Conservation (phyloP, 1,139 yeast genomes). For the Pneumocystis wakefieldiae region DNA sequence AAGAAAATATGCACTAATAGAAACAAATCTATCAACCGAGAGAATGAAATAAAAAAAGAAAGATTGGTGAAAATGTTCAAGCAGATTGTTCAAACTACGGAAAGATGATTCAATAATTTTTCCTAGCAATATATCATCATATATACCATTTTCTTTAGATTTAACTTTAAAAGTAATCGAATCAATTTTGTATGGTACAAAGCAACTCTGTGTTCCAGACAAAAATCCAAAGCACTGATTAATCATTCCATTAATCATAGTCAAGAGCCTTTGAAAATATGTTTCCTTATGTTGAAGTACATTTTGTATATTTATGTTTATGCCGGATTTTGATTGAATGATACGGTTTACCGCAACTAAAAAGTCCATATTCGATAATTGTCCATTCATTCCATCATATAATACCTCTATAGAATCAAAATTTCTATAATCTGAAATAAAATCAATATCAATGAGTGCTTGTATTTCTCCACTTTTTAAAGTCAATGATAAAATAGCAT, state of each 20-base stretch:
- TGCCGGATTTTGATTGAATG: conserved; percentile 52
- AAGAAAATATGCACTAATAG: conserved; percentile 88
- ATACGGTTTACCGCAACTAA: conserved; percentile 64
- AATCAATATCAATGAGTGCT: conserved; percentile 78
- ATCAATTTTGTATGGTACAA: conserved; percentile 36
- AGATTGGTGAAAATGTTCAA: conserved; percentile 94
- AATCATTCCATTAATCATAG: conserved; percentile 49
- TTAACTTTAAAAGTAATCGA: conserved; percentile 65
- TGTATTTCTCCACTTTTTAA: conserved; percentile 92
- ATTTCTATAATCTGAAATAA: conserved; percentile 48
- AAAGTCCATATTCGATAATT: conserved; percentile 81
- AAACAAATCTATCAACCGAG: conserved; percentile 66
- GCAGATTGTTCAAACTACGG: conserved; percentile 76
- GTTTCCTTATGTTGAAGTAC: conserved; percentile 34
- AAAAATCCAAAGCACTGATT: conserved; percentile 49
- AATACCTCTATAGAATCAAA: conserved; percentile 60
- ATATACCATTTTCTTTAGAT: conserved; percentile 29
- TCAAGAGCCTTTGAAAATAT: conserved; percentile 33
- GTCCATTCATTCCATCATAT: conserved; percentile 89
- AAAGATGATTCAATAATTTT: conserved; percentile 75
- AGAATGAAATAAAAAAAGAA: conserved; percentile 81
- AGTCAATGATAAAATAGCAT: conserved; percentile 42
- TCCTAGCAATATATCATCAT: conserved; percentile 83
- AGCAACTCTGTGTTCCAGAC: conserved; percentile 10
- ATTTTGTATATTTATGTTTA: conserved; percentile 54